phyloP scores from a whole-genome alignment of 2,329 filamentous ascomycete species.

The Aspergillus felis region DNA sequence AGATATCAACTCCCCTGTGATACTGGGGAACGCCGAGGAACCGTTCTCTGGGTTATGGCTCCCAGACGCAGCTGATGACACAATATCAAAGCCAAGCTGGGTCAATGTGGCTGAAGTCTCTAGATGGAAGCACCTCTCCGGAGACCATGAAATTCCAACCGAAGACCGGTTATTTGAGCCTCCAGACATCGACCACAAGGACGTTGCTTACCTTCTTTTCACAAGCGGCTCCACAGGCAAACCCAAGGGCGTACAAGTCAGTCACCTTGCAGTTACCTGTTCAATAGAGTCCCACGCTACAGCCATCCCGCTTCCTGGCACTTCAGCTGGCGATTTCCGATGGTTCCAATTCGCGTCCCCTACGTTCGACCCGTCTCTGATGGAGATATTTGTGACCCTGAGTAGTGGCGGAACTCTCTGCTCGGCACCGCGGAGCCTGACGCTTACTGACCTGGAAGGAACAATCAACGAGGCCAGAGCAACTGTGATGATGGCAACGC shows the following conservation, averaged over 20 bases:
- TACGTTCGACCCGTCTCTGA: slow-evolving; percentile 30
- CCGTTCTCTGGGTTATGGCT: slow-evolving; percentile 10
- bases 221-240: slow-evolving; percentile 34
- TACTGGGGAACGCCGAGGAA: slow-evolving; percentile 18
- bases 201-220: slow-evolving; percentile 32
- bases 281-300: slow-evolving; percentile 29
- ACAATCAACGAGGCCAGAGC: slow-evolving; percentile 27
- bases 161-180: background rate
- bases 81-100: slow-evolving; percentile 11
- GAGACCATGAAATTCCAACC: background rate
- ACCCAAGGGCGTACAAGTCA: slow-evolving; percentile 32
- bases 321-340: slow-evolving; percentile 20
- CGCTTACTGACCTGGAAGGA: slow-evolving; percentile 25
- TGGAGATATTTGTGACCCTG: slow-evolving; percentile 30
- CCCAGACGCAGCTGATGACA: background rate
- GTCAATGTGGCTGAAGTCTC: slow-evolving; percentile 20
- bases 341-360: slow-evolving; percentile 39
- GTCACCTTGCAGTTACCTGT: slow-evolving; percentile 28
- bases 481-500: slow-evolving; percentile 38
- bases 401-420: slow-evolving; percentile 34
- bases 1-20: slow-evolving; percentile 23
- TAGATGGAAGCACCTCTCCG: slow-evolving; percentile 14
- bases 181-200: slow-evolving; percentile 12
- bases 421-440: slow-evolving; percentile 27
- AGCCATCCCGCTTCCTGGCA: slow-evolving; percentile 19